phyloP scores from a whole-genome alignment of 148 eudicot species.

The Spergularia marina region DNA sequence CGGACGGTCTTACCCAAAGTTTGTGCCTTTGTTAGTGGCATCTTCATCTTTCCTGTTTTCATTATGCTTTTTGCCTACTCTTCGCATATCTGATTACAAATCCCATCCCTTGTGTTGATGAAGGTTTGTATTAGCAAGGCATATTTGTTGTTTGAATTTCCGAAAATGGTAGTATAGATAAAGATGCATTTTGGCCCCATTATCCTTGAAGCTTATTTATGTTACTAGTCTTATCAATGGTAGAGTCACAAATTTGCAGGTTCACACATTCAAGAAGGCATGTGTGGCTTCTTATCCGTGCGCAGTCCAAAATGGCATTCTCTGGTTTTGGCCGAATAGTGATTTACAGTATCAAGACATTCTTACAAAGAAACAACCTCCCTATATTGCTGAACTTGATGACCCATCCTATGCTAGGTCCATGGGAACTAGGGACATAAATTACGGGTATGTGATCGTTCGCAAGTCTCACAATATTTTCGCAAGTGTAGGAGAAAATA shows the following conservation, averaged over 20 bases:
- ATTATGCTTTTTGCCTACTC: too few relatives aligned
- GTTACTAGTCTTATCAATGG: not conserved
- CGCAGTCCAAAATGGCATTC: constrained; percentile 63
- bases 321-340: constrained; percentile 85
- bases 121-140: too few relatives aligned
- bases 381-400: constrained; percentile 66
- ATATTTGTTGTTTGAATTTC: too few relatives aligned
- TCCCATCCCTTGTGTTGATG: too few relatives aligned
- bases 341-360: constrained; percentile 56
- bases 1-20: too few relatives aligned
- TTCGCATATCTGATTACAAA: too few relatives aligned
- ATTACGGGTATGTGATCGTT: constrained; percentile 53
- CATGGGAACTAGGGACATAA: constrained; percentile 62
- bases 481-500: too few relatives aligned
- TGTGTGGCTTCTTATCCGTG: constrained; percentile 73
- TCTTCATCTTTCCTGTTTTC: too few relatives aligned
- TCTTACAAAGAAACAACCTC: constrained; percentile 46
- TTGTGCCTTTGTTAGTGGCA: too few relatives aligned
- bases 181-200: not conserved
- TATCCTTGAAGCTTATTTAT: not conserved
- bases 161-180: too few relatives aligned
- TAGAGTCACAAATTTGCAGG: constrained; percentile 31
- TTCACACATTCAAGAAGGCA: constrained; percentile 65
- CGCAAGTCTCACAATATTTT: too few relatives aligned
- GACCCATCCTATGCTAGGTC: constrained; percentile 60